These are phyloP conservation scores for Phoma sp. DNA, from an alignment of 2,329 filamentous ascomycete species.

Conservation along the genomic window DNA sequence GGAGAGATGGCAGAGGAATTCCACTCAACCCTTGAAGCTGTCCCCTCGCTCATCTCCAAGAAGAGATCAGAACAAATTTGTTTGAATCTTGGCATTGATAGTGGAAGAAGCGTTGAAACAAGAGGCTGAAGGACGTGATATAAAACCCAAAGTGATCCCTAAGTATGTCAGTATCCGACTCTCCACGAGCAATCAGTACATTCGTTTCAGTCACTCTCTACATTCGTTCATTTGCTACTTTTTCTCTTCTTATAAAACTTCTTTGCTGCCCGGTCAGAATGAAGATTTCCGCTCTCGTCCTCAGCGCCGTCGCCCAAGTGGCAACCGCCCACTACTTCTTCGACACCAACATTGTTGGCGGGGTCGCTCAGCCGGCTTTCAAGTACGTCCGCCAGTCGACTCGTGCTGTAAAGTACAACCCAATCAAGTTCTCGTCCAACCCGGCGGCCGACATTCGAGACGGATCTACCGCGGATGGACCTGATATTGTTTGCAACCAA, in stretches of 20 bases:
- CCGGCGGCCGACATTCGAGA: conserved; percentile 26
- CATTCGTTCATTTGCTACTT: conserved; percentile 9
- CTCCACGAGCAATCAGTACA: conserved; percentile 2
- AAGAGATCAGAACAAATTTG: conserved; percentile 1
- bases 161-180: not conserved
- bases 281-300: conserved; percentile 12
- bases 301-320: conserved; percentile 19
- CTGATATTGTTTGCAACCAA: conserved; percentile 38
- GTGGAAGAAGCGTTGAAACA: not conserved
- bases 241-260: conserved; percentile 9
- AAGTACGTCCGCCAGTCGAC: conserved; percentile 31
- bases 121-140: not conserved
- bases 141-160: not conserved
- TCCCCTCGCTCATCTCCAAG: conserved; percentile 5
- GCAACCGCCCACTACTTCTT: conserved; percentile 37
- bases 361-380: conserved; percentile 17
- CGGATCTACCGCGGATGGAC: conserved; percentile 26
- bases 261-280: conserved; percentile 18
- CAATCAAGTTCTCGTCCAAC: conserved; percentile 30
- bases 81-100: not conserved
- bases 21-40: not conserved
- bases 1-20: not conserved
- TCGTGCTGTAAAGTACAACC: conserved; percentile 31
- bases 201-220: conserved; percentile 10
- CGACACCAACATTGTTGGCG: conserved; percentile 26